Percentiles rank a stretch among this genome's conserved stretches.
Evolutionary conservation across 352 stramenopile genomes (phyloP).

Genomic region (Phytophthora boehmeriae): DNA sequence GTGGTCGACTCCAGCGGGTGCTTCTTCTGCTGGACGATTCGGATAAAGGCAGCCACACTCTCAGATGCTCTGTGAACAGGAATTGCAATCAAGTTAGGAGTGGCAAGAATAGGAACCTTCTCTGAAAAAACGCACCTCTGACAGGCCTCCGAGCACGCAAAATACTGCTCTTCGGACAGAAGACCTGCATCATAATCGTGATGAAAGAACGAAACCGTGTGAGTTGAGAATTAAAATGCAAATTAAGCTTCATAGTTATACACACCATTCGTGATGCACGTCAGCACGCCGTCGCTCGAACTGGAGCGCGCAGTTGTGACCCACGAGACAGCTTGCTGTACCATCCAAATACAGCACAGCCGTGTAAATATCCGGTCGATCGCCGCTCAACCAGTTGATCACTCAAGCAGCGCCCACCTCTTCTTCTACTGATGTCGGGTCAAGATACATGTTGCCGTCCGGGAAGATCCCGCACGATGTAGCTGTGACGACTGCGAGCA

Average conservation of each 20-base stretch:
- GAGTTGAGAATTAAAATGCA: slow-evolving; percentile 1
- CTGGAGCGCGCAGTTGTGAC: slow-evolving; percentile 72
- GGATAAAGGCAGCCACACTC: slow-evolving; percentile 76
- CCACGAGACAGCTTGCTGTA: slow-evolving; percentile 59
- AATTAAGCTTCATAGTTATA: background rate
- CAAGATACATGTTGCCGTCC: slow-evolving; percentile 70
- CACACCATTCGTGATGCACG: slow-evolving; percentile 72
- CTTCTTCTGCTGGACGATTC: slow-evolving; percentile 83
- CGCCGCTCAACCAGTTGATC: background rate
- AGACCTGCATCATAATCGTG: slow-evolving; percentile 39
- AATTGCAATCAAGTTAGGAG: slow-evolving; percentile 6
- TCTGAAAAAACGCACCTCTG: slow-evolving; percentile 48
- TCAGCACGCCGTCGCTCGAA: slow-evolving; percentile 73
- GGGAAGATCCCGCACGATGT: slow-evolving; percentile 69
- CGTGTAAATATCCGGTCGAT: background rate
- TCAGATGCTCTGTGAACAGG: slow-evolving; percentile 57
- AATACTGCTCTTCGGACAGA: slow-evolving; percentile 83
- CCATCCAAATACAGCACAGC: slow-evolving; percentile 1
- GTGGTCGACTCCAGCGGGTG: slow-evolving; percentile 36
- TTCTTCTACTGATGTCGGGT: slow-evolving; percentile 73
- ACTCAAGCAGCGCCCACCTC: slow-evolving; percentile 47
- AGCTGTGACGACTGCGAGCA: slow-evolving; percentile 71
- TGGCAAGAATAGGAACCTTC: background rate
- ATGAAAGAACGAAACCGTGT: background rate
- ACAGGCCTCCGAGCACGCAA: slow-evolving; percentile 81